These are phyloP conservation scores for Gossypium davidsonii DNA, from an alignment of 441 rosid species.

Conservation along the genomic window DNA sequence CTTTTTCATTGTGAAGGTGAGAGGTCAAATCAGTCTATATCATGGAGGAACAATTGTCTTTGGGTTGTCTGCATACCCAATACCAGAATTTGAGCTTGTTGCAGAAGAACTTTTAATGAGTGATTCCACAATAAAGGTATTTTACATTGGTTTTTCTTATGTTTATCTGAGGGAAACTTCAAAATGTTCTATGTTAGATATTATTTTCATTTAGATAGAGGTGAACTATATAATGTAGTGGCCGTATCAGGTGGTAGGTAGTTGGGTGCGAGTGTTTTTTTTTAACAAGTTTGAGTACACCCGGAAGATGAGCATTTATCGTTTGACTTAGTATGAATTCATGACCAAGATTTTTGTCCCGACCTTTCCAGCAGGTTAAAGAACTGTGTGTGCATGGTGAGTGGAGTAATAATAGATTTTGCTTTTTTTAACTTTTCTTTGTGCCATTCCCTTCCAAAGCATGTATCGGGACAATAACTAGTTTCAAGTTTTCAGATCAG, in stretches of 20 bases:
- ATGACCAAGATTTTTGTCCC: neutral
- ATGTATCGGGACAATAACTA: neutral
- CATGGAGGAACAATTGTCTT: slow-evolving; percentile 81
- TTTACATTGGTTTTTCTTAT: slow-evolving; percentile 18
- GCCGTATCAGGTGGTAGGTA: neutral
- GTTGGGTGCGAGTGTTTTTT: neutral
- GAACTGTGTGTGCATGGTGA: neutral
- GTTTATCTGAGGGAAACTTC: neutral
- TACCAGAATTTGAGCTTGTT: slow-evolving; percentile 96
- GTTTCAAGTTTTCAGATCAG: neutral
- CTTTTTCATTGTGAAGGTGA: slow-evolving; percentile 54
- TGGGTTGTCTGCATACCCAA: slow-evolving; percentile 79
- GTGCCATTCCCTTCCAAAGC: neutral
- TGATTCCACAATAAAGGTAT: slow-evolving; percentile 88
- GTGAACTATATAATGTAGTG: neutral
- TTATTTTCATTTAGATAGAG: neutral
- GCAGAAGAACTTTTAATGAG: slow-evolving; percentile 99
- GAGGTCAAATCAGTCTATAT: slow-evolving; percentile 89
- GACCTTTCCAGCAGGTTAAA: neutral
- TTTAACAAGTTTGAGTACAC: neutral
- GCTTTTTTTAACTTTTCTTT: neutral
- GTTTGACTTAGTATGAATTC: neutral
- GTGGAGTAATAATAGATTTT: neutral
- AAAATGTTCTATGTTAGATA: neutral
- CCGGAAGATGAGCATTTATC: neutral